Percentiles rank a stretch among this genome's conserved stretches.
Evolutionary conservation across 83 land plant genomes (phyloP).

Genomic region (Isoetes engelmannii): DNA sequence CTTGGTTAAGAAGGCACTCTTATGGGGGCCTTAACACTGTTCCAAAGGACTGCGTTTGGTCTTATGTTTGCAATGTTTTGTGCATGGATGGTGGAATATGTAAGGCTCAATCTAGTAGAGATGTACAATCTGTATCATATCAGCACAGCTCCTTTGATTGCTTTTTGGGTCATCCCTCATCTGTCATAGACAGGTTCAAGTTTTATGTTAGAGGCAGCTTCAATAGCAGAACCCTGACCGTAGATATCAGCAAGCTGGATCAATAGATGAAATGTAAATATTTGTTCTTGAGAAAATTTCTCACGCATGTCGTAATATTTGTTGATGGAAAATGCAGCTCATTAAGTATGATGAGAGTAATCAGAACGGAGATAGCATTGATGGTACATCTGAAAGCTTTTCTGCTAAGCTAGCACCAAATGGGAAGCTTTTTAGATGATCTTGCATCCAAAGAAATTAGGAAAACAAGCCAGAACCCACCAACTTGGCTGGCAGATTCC

Average conservation of each 20-base stretch:
- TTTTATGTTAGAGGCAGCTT: no score
- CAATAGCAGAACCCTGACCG: slow-evolving; percentile 27
- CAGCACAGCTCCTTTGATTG: no score
- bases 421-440: slow-evolving; percentile 29
- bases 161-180: no score
- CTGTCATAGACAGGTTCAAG: no score
- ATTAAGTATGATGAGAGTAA: slow-evolving; percentile 59
- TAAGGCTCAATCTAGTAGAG: no score
- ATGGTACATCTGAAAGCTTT: slow-evolving; percentile 38
- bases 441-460: slow-evolving; percentile 34
- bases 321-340: slow-evolving; percentile 38
- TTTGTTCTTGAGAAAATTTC: background rate
- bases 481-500: slow-evolving; percentile 73
- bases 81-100: no score
- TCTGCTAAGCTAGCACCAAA: background rate
- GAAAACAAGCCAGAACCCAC: slow-evolving; percentile 43
- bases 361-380: slow-evolving; percentile 35
- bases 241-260: slow-evolving; percentile 40
- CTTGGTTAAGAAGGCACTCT: no score
- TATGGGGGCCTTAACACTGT: no score
- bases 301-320: background rate
- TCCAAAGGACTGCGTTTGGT: no score
- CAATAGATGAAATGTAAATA: slow-evolving; percentile 67
- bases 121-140: no score
- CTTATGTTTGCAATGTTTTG: no score